phyloP scores from a whole-genome alignment of 345 rosid genomes.

The Eucalyptus regnans region DNA sequence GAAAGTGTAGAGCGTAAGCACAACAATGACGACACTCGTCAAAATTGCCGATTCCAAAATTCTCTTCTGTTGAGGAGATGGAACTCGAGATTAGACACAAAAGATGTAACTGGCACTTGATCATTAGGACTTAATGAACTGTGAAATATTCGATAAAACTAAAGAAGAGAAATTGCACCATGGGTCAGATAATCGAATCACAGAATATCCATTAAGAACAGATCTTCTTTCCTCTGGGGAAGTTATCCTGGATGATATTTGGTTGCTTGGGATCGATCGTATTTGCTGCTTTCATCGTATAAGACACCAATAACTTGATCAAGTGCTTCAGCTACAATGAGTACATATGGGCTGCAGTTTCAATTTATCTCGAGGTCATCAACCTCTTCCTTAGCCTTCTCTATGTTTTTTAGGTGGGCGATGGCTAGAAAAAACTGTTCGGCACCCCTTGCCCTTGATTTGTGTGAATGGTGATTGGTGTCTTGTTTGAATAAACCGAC shows the following conservation, averaged over 20 bases:
- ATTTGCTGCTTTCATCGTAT: conserved; percentile 18
- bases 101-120: background rate
- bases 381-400: conserved; percentile 61
- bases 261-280: conserved; percentile 28
- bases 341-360: conserved; percentile 58
- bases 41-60: conserved; percentile 46
- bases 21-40: conserved; percentile 31
- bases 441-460: background rate
- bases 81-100: background rate
- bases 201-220: background rate
- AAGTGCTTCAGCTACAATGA: conserved; percentile 51
- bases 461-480: background rate
- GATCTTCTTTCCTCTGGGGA: conserved; percentile 33
- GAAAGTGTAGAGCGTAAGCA: conserved; percentile 61
- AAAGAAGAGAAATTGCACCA: background rate
- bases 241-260: conserved; percentile 25
- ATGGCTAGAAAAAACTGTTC: background rate
- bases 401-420: conserved; percentile 12
- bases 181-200: background rate
- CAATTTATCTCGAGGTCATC: conserved; percentile 51
- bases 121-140: background rate
- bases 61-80: conserved; percentile 18
- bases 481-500: background rate
- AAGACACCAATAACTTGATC: conserved; percentile 45
- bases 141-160: background rate